These are phyloP conservation scores for Epichloe uncinata DNA, from an alignment of 2,329 filamentous ascomycete species.

Conservation along the genomic window DNA sequence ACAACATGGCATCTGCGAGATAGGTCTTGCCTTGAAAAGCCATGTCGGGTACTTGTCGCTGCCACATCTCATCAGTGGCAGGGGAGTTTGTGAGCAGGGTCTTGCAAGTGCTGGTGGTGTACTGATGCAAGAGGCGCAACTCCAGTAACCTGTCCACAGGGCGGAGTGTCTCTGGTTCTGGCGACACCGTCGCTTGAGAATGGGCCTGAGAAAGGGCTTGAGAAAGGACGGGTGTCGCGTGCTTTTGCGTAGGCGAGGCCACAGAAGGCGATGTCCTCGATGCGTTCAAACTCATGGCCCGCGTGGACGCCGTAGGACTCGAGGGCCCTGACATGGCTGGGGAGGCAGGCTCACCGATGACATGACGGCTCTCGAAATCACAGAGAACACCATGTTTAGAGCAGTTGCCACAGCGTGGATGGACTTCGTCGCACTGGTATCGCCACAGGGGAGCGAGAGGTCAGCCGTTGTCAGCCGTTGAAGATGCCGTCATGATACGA, in stretches of 20 bases:
- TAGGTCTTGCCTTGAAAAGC: constrained; percentile 46
- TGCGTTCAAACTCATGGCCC: neutral
- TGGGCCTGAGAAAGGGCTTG: neutral
- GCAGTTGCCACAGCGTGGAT: constrained; percentile 53
- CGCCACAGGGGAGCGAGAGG: neutral
- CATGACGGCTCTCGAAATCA: constrained; percentile 45
- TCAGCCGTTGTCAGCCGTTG: neutral
- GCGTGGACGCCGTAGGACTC: constrained; percentile 8
- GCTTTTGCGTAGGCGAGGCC: constrained; percentile 21
- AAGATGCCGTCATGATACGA: neutral
- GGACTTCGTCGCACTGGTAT: constrained; percentile 48
- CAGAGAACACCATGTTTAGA: constrained; percentile 52
- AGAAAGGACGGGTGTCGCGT: constrained; percentile 13
- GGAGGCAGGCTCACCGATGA: constrained; percentile 30
- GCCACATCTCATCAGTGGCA: constrained; percentile 43
- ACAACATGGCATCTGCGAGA: constrained; percentile 49
- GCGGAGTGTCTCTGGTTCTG: constrained; percentile 18
- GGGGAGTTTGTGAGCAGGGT: constrained; percentile 43
- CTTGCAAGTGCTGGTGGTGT: constrained; percentile 44
- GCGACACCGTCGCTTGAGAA: constrained; percentile 10
- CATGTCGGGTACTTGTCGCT: constrained; percentile 43
- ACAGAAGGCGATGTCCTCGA: constrained; percentile 11
- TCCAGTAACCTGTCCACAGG: constrained; percentile 39
- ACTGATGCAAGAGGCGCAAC: constrained; percentile 51
- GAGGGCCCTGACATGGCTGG: constrained; percentile 16